Evolutionary conservation across 139 green algal species (phyloP), one percentile per base, ranked within the genome.

Genomic region (Chlamydomonas sphaeroides): DNA sequence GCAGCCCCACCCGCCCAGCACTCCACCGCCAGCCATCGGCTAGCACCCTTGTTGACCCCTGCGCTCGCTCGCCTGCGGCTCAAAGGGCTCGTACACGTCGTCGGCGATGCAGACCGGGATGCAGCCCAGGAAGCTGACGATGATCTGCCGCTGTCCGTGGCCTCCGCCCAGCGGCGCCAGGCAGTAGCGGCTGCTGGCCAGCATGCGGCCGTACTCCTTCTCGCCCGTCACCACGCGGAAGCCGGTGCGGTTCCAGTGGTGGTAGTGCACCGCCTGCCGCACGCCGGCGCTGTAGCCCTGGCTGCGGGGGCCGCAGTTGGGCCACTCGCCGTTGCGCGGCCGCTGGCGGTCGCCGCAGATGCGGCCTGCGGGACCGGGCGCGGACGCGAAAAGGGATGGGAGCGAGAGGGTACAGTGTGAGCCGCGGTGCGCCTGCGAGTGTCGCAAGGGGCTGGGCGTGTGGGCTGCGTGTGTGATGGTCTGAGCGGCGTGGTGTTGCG

Each of bases 51-150:
- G n/a, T n/a, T n/a, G n/a, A n/a, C n/a, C n/a, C n/a, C n/a, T n/a
- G n/a, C n/a, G n/a, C n/a, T n/a, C n/a, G n/a, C 10, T 53, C 2
- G 61, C 33, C 72, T 77, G 41, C 32, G 82, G 82, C 73, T 89
- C 79, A 66, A 86, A 89, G 0, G 85, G 85, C 65, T 89, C 70
- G 32, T 80, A 74, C 53, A 89, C 72, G 36, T 72, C 48, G 65
- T 89, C 84, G 3, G 65, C 65, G 65, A 84, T 86, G 39, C 48
- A 57, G 4, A 89, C 85, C 1, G 85, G 85, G 3, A 89, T 38
- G 75, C 85, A 89, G 25, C 85, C 85, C 74, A 87, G 84, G 61
- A 78, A 78, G 6, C 69, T 76, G n/a, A 85, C 84, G 26, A 88
- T 68, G 33, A 85, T 78, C 59, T 88, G 81, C 21, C 84, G 77